Percentiles rank a stretch among this genome's conserved stretches.
Evolutionary conservation across 495 filamentous ascomycete genomes (phyloP).

Genomic region (Neurospora hispaniola): DNA sequence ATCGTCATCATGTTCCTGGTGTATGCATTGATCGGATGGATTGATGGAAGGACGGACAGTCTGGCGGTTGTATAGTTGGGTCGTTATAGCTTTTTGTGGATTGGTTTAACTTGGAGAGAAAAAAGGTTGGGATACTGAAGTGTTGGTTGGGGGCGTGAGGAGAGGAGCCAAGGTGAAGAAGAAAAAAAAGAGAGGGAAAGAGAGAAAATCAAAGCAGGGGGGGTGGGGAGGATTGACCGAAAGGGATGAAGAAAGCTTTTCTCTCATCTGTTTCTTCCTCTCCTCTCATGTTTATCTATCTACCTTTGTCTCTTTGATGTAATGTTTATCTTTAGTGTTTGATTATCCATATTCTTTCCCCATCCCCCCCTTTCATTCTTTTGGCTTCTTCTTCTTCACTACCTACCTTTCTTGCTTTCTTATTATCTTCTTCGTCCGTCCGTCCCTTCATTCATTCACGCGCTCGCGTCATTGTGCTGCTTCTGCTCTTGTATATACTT

Average conservation of each 20-base stretch:
- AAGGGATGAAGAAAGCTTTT: neutral
- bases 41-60: neutral
- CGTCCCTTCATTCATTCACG: too few species aligned
- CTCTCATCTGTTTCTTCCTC: neutral
- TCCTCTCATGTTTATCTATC: too few species aligned
- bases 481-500: neutral
- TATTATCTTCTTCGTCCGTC: neutral
- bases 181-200: neutral
- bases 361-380: neutral
- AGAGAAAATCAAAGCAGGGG: neutral
- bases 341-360: neutral
- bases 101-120: neutral
- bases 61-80: neutral
- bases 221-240: too few species aligned
- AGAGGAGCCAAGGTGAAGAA: neutral
- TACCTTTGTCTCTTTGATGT: neutral
- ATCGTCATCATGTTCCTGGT: conserved; percentile 6
- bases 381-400: neutral
- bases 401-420: neutral
- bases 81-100: neutral
- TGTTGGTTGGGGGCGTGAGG: neutral
- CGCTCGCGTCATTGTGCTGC: neutral
- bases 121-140: neutral
- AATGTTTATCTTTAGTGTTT: neutral
- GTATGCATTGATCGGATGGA: neutral